phyloP scores from a whole-genome alignment of 352 stramenopile genomes.

The Phytophthora kernoviae region DNA sequence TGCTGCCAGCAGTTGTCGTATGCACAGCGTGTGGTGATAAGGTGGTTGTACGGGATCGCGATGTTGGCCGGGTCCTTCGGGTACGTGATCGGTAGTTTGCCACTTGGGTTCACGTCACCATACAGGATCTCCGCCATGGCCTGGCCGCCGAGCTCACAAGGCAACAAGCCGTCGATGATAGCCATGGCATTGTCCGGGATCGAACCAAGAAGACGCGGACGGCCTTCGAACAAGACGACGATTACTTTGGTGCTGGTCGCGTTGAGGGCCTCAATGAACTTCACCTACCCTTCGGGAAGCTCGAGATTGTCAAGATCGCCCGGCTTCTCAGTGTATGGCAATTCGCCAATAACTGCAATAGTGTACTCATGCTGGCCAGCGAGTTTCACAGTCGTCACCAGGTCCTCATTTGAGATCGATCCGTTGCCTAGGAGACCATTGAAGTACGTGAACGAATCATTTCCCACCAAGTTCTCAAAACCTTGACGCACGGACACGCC shows the following conservation, averaged over 20 bases:
- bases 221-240: conserved; percentile 72
- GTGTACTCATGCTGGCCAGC: conserved; percentile 56
- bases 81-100: conserved; percentile 82
- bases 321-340: conserved; percentile 77
- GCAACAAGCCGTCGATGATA: conserved; percentile 78
- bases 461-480: conserved; percentile 25
- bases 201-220: conserved; percentile 69
- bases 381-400: conserved; percentile 48
- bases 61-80: conserved; percentile 59
- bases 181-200: conserved; percentile 55
- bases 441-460: conserved; percentile 46
- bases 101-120: conserved; percentile 78
- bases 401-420: conserved; percentile 38
- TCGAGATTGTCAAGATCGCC: conserved; percentile 78
- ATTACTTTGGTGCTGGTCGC: conserved; percentile 73
- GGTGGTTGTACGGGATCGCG: conserved; percentile 77
- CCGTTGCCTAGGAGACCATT: conserved; percentile 54
- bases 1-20: conserved; percentile 55
- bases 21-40: conserved; percentile 48
- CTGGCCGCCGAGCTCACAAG: conserved; percentile 74
- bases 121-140: conserved; percentile 85
- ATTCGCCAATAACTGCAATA: conserved; percentile 74
- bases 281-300: conserved; percentile 60
- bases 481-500: conserved; percentile 47
- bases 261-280: conserved; percentile 66